Conservation (phyloP, 2,329 filamentous ascomycete genomes). For the Trichoderma guizhouense region DNA sequence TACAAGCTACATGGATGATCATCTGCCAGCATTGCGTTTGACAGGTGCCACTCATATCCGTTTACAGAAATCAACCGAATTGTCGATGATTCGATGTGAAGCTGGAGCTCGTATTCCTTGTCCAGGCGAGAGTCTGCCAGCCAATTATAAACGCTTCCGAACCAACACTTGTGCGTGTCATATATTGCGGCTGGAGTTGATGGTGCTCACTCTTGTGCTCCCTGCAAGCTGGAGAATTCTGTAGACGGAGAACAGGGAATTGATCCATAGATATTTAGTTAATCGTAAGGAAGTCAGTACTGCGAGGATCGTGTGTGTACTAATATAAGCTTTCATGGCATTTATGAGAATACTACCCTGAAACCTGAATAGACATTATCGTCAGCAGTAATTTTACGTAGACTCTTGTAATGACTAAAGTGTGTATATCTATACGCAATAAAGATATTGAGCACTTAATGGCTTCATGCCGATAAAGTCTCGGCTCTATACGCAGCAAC, state of each 20-base stretch:
- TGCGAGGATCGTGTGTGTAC: background rate
- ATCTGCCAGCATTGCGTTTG: background rate
- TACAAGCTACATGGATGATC: background rate
- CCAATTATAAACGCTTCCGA: background rate
- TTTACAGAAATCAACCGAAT: background rate
- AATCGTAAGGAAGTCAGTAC: background rate
- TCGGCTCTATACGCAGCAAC: conserved; percentile 26
- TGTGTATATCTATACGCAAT: background rate
- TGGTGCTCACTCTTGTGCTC: background rate
- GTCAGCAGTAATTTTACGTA: background rate
- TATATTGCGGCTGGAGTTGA: background rate
- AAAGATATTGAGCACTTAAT: background rate
- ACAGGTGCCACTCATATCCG: background rate
- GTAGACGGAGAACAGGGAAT: too few relatives aligned
- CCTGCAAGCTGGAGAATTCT: background rate
- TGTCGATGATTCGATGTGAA: background rate
- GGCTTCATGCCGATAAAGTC: background rate
- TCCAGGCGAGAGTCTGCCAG: background rate
- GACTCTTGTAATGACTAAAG: background rate
- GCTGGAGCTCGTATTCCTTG: background rate
- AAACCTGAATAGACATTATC: background rate
- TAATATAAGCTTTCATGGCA: background rate
- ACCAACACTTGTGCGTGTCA: background rate
- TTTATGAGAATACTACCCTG: background rate
- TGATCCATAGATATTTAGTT: background rate